These are phyloP conservation scores for Peziza echinospora DNA, from an alignment of 495 filamentous ascomycete species.

Conservation along the genomic window DNA sequence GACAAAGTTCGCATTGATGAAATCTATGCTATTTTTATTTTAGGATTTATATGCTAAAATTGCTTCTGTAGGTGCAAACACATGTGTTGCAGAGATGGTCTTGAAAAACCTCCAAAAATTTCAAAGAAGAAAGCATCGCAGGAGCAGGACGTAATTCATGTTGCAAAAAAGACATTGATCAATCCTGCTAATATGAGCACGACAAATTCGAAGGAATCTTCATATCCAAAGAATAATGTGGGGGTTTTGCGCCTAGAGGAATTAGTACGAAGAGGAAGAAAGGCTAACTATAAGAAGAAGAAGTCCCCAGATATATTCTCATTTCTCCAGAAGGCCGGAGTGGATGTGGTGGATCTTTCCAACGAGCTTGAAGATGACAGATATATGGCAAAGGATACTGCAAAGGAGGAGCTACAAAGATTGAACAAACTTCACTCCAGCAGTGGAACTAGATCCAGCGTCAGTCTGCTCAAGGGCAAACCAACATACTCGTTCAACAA, in stretches of 20 bases:
- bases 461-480: background rate
- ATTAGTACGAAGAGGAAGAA: too few relatives aligned
- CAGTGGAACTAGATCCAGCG: background rate
- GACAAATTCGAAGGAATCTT: background rate
- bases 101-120: conserved; percentile 52
- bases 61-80: conserved; percentile 61
- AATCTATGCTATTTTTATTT: conserved; percentile 12
- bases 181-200: background rate
- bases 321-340: background rate
- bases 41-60: background rate
- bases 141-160: too few relatives aligned
- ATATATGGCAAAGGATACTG: too few relatives aligned
- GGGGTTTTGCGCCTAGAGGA: background rate
- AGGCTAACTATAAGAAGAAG: background rate
- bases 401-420: too few relatives aligned
- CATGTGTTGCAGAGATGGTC: conserved; percentile 67
- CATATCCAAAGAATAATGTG: background rate
- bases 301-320: background rate
- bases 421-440: background rate
- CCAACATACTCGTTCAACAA: background rate
- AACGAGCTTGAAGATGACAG: background rate
- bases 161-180: too few relatives aligned
- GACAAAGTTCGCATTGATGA: conserved; percentile 28
- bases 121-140: conserved; percentile 23
- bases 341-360: background rate